Base-by-base conservation (phyloP, 768 basidiomycete genomes). In the Paxillus involutus region DNA sequence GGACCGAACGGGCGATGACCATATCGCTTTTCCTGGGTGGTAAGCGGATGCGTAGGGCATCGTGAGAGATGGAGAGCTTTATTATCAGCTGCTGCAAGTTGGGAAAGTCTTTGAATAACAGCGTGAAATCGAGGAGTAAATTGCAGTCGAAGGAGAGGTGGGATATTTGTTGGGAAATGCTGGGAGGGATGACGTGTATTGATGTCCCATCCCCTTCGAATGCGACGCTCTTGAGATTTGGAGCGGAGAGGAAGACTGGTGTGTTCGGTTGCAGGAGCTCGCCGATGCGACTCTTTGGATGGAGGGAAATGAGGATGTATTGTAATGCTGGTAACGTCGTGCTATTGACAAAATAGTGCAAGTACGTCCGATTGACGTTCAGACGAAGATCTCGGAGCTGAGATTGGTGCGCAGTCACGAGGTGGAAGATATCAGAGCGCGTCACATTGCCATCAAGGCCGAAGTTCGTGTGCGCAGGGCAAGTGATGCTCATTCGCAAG, bases 61-160 rank as follows among this genome's bases (percentile, higher is more conserved):
- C 45, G n/a, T 39, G 50, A n/a, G 51, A 50, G 14, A 58, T 49
- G 2, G 54, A 53, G 39, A 63, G 55, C 13, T 52, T 17, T 42
- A 66, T 45, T 4, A 55, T 30, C 32, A 69, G 55, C 35, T 60
- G 48, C 7, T 55, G 40, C 24, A 69, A 52, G 30, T 51, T n/a
- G 1, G 46, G 10, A 52, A 56, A 59, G 45, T 69, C 64, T 19
- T 49, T 49, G 44, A 63, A 58, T 24, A 69, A 41, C 17, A 40
- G 30, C 21, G 51, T 44, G 32, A 67, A 55, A 36, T 69, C 63
- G 49, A 63, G 61, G 21, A 53, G 42, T 49, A 51, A 44, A 40
- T 42, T 17, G 17, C 60, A 63, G 41, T 68, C 59, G 12, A 66
- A 41, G 24, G 59, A 51, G 44, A 69, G 67, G 47, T 59, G 56